Evolutionary conservation across 2,329 filamentous ascomycete genomes (phyloP).

Genomic region (Karstenula rhodostoma): DNA sequence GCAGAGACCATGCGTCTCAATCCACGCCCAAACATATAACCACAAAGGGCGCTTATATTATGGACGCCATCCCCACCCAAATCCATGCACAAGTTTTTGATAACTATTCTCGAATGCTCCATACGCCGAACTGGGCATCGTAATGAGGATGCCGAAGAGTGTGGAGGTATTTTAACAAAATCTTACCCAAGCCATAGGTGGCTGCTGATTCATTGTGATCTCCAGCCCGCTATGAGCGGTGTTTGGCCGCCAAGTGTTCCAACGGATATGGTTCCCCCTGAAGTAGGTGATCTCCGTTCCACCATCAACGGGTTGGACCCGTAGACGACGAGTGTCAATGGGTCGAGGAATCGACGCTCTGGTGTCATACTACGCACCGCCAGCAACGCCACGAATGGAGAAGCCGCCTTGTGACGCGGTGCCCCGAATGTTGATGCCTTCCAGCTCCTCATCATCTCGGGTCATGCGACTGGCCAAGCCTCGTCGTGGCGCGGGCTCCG

Average conservation of each 20-base stretch:
- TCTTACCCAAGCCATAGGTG: not conserved
- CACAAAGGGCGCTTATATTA: not conserved
- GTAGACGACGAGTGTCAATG: not conserved
- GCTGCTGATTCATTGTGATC: not conserved
- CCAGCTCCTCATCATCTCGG: slow-evolving; percentile 24
- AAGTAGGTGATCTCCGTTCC: not conserved
- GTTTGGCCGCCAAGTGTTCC: not conserved
- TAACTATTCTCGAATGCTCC: not conserved
- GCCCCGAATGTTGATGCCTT: slow-evolving; percentile 46
- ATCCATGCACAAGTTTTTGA: not conserved
- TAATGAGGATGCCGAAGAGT: not conserved
- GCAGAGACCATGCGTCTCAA: no score
- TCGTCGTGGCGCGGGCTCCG: slow-evolving; percentile 30
- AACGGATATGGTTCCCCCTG: not conserved
- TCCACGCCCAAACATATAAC: not conserved
- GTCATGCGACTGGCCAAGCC: slow-evolving; percentile 36
- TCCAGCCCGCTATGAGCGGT: not conserved
- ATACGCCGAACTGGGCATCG: slow-evolving; percentile 1
- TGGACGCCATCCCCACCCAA: slow-evolving; percentile 2
- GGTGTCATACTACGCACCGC: slow-evolving; percentile 30
- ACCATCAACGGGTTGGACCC: not conserved
- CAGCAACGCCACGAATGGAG: slow-evolving; percentile 45
- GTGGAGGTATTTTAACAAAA: not conserved
- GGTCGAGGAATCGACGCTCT: not conserved
- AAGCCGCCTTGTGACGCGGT: slow-evolving; percentile 32